A percentile compares a stretch with the other conserved stretches of the same genome.
These are phyloP conservation scores for Ogataea corticis DNA, from an alignment of 805 yeast species.

Conservation along the genomic window DNA sequence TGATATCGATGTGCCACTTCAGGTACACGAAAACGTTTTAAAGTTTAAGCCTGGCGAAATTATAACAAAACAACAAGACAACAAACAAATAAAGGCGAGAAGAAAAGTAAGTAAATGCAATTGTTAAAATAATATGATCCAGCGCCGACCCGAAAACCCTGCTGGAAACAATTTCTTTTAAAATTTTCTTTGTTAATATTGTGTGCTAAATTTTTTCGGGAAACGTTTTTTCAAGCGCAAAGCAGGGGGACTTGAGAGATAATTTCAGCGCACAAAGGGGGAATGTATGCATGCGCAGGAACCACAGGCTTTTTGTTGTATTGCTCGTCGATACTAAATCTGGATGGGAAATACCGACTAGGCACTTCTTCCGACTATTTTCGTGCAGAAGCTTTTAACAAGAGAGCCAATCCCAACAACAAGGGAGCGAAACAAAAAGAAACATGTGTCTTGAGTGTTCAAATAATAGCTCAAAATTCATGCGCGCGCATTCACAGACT, in stretches of 20 bases:
- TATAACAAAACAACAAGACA: slow-evolving; percentile 1
- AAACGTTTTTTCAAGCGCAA: slow-evolving; percentile 13
- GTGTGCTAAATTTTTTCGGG: slow-evolving; percentile 11
- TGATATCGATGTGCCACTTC: background rate
- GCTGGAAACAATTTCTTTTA: slow-evolving; percentile 5
- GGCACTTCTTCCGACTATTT: background rate
- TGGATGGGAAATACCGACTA: too few relatives aligned
- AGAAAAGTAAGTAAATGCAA: slow-evolving; percentile 6
- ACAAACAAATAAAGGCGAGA: slow-evolving; percentile 7
- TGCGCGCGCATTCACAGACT: background rate
- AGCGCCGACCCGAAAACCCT: slow-evolving; percentile 7
- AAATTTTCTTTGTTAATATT: slow-evolving; percentile 4
- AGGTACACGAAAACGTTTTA: slow-evolving; percentile 1
- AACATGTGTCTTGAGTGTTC: background rate
- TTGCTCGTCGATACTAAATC: too few relatives aligned
- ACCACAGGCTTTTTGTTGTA: too few relatives aligned
- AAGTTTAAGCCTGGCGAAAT: slow-evolving; percentile 3
- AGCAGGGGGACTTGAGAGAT: background rate
- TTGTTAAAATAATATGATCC: slow-evolving; percentile 11
- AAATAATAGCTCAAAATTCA: slow-evolving; percentile 2
- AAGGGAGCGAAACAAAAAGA: slow-evolving; percentile 1
- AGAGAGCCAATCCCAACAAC: background rate
- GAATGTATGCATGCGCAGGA: too few relatives aligned
- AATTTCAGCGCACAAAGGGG: background rate
- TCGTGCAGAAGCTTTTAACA: slow-evolving; percentile 3